Base-by-base conservation (phyloP, 768 basidiomycete genomes). In the Xerocomellus intermedius region DNA sequence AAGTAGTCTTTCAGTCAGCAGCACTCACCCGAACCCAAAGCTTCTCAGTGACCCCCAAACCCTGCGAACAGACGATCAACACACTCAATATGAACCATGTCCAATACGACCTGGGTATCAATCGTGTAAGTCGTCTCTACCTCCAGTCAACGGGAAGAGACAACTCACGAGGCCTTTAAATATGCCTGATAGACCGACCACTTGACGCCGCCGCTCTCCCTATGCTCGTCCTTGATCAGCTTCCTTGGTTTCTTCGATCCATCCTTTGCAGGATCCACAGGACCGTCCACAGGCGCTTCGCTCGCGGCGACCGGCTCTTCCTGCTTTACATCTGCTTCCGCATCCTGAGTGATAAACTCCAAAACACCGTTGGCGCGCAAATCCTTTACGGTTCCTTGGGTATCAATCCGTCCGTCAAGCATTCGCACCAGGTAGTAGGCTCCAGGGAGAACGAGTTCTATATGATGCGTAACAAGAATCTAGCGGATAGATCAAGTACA, bases 401-500 rank as follows among this genome's bases (percentile, higher is more conserved):
- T 79, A 62, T 91, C 89, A 48, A 92, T 83, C 14, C 89, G 82
- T 3, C 91, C 91, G 64, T 92, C 90, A 2, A 90, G 76, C 80
- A 93, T 86, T 26, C 89, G 82, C 8, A 92, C 78, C 3, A 93
- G 72, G 62, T 91, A 91, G 61, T 85, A 64, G 0, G 87, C 82
- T 0, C 83, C 85, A 0, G 90, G 86, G 8, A 91, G 79, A 17
- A 93, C 85, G 1, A 94, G 80, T 47, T 92, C 88, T 26, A 93
- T 85, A 63, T 93, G 91, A 57, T 94, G 91, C 0, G 90, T 91
- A 35, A 94, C 90, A 5, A 87, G 75, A 38, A 87, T 73, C 85
- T 85, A 55, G 3, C 10, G 12, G 1, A 28, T 4, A 28, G 21
- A 46, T 59, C 33, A 56, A 38, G 9, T 9, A 45, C 10, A 37